These are phyloP conservation scores for Erucastrum elatum DNA, from an alignment of 345 rosid species.

Conservation along the genomic window DNA sequence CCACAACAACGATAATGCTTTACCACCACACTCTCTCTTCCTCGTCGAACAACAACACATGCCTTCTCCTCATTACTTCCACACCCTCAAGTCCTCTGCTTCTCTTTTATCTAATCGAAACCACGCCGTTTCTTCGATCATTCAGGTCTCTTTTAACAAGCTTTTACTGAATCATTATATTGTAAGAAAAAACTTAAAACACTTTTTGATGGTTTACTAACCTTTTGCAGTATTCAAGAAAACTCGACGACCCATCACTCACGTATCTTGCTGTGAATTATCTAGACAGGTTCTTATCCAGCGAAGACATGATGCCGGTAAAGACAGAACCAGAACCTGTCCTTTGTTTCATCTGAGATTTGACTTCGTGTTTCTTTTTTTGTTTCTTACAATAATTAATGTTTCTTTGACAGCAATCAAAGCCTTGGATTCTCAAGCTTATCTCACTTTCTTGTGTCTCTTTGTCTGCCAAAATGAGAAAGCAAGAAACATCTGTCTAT, in stretches of 20 bases:
- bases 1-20: constrained; percentile 9
- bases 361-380: not conserved
- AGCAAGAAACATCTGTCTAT: constrained; percentile 46
- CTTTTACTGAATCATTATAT: not conserved
- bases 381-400: not conserved
- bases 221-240: constrained; percentile 24
- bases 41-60: constrained; percentile 64
- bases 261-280: constrained; percentile 79
- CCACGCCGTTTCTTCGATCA: constrained; percentile 49
- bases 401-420: constrained; percentile 41
- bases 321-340: constrained; percentile 31
- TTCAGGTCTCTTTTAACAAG: constrained; percentile 38
- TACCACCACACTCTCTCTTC: constrained; percentile 48
- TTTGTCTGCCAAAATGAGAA: constrained; percentile 74
- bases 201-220: not conserved
- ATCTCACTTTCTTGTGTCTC: constrained; percentile 68
- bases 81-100: constrained; percentile 41
- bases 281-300: constrained; percentile 75
- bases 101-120: constrained; percentile 47
- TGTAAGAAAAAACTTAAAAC: not conserved
- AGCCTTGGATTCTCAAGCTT: constrained; percentile 66
- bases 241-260: constrained; percentile 47
- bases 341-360: constrained; percentile 19
- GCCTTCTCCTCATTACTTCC: constrained; percentile 50
- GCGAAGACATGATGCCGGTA: constrained; percentile 61